Percentiles rank a stretch among this genome's conserved stretches.
Conservation (phyloP, 495 filamentous ascomycete species). For the Immersiella caudata region DNA sequence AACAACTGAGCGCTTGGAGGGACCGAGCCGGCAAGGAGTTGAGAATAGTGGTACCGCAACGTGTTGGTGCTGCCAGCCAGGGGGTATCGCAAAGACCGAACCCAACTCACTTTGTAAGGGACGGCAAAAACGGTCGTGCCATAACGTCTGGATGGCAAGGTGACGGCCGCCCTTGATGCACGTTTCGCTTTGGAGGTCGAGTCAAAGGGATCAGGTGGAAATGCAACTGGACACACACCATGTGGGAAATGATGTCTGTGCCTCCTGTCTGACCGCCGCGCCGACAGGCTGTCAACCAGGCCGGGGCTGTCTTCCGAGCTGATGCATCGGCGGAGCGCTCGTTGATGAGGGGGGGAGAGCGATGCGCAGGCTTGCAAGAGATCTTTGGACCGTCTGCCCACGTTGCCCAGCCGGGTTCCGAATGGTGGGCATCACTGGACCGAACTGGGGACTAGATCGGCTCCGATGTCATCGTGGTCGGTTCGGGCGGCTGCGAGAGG, state of each 20-base stretch:
- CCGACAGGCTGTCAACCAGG: neutral
- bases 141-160: neutral
- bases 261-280: neutral
- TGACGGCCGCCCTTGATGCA: neutral
- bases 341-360: neutral
- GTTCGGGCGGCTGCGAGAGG: slow-evolving; percentile 3
- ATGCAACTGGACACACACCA: neutral
- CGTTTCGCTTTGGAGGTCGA: neutral
- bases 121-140: neutral
- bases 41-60: too few species aligned
- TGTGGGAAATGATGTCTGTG: neutral
- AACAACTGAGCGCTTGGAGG: neutral
- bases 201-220: neutral
- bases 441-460: neutral
- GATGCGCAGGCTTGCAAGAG: neutral
- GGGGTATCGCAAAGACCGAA: neutral
- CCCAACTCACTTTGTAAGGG: neutral
- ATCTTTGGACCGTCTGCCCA: neutral
- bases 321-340: neutral
- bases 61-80: too few species aligned
- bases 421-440: slow-evolving; percentile 2
- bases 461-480: neutral
- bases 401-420: neutral
- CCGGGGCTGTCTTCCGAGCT: neutral
- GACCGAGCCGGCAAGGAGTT: neutral